A percentile compares a stretch with the other conserved stretches of the same genome.
phyloP scores from a whole-genome alignment of 371 early-diverging fungal species.

The Blakeslea trispora region DNA sequence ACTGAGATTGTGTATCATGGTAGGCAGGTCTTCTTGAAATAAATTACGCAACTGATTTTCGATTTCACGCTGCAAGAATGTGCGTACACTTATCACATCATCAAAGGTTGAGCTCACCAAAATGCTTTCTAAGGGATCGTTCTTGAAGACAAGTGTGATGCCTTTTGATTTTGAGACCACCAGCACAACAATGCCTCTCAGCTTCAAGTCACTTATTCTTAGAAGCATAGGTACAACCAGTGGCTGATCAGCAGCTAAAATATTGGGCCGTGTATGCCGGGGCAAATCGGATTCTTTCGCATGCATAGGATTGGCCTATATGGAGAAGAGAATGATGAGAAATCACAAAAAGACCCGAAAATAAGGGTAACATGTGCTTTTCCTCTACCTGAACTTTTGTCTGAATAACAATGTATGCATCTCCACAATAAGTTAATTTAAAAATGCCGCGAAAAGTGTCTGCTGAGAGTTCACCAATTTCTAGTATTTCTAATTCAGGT shows the following conservation, averaged over 20 bases:
- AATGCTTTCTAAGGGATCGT: conserved; percentile 93
- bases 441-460: conserved; percentile 96
- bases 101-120: conserved; percentile 95
- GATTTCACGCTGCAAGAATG: conserved; percentile 89
- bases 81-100: conserved; percentile 79
- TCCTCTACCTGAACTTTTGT: conserved; percentile 81
- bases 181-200: conserved; percentile 90
- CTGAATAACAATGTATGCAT: conserved; percentile 90
- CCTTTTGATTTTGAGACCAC: conserved; percentile 92
- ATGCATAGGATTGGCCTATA: conserved; percentile 78
- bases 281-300: conserved; percentile 61
- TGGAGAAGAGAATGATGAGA: too few relatives aligned
- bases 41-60: conserved; percentile 86
- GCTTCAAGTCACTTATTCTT: conserved; percentile 82
- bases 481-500: conserved; percentile 95
- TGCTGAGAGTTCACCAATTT: conserved; percentile 91
- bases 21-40: conserved; percentile 92
- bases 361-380: too few relatives aligned
- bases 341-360: too few relatives aligned
- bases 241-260: conserved; percentile 90
- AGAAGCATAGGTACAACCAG: conserved; percentile 95
- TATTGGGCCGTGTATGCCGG: conserved; percentile 65
- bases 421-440: conserved; percentile 89
- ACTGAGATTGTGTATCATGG: conserved; percentile 89
- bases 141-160: conserved; percentile 94